phyloP scores from a whole-genome alignment of 2,329 filamentous ascomycete genomes.

The Dactylellina leptospora region DNA sequence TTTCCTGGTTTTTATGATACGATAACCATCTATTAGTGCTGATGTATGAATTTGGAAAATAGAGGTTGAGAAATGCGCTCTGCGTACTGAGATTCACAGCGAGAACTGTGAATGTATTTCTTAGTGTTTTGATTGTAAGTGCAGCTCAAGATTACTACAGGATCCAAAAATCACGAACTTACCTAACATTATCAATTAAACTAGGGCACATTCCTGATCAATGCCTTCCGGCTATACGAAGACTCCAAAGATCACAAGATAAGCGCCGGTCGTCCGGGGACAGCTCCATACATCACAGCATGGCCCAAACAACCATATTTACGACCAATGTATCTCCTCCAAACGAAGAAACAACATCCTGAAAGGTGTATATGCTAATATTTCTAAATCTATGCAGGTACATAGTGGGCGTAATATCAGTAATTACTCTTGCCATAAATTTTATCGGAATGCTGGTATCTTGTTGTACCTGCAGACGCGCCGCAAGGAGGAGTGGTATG shows the following conservation, averaged over 20 bases:
- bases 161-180: neutral
- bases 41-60: neutral
- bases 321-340: constrained; percentile 25
- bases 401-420: constrained; percentile 17
- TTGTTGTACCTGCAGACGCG: constrained; percentile 20
- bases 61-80: constrained; percentile 30
- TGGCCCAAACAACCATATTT: constrained; percentile 38
- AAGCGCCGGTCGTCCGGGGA: constrained; percentile 39
- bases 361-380: neutral
- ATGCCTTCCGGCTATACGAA: constrained; percentile 28
- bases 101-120: constrained; percentile 23
- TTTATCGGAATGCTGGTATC: constrained; percentile 27
- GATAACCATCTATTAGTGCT: neutral
- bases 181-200: neutral
- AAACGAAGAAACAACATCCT: too few relatives aligned
- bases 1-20: neutral
- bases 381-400: constrained; percentile 15
- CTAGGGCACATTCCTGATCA: constrained; percentile 25
- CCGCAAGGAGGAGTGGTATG: neutral
- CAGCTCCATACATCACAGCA: constrained; percentile 44
- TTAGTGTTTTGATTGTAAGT: constrained; percentile 41
- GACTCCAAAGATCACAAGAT: constrained; percentile 27
- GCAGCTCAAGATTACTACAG: neutral
- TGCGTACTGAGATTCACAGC: constrained; percentile 20
- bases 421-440: constrained; percentile 13